Conservation (phyloP, 345 rosid species). For the Noccaea bulbosa region DNA sequence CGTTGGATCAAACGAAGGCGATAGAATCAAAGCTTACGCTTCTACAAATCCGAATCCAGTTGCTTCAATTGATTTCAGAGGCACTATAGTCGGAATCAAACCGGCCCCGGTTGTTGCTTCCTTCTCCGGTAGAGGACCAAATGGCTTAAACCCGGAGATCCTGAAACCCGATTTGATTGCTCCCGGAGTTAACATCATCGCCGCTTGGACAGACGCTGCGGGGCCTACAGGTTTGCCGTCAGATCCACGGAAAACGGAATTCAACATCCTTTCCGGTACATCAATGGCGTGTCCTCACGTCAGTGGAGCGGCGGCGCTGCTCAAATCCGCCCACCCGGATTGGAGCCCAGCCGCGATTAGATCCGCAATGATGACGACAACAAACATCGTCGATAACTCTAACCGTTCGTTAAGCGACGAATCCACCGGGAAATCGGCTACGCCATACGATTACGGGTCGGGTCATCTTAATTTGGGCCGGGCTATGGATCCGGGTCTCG, state of each 20-base stretch:
- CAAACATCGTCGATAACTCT: slow-evolving; percentile 56
- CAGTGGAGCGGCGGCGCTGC: slow-evolving; percentile 82
- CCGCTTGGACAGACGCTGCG: slow-evolving; percentile 78
- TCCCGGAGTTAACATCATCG: slow-evolving; percentile 61
- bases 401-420: slow-evolving; percentile 51
- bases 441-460: slow-evolving; percentile 69
- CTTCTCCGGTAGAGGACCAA: slow-evolving; percentile 77
- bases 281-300: slow-evolving; percentile 91
- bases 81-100: slow-evolving; percentile 72
- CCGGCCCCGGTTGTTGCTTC: slow-evolving; percentile 89
- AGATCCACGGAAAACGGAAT: slow-evolving; percentile 66
- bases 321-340: slow-evolving; percentile 76
- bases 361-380: slow-evolving; percentile 89
- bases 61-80: slow-evolving; percentile 71
- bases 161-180: slow-evolving; percentile 87
- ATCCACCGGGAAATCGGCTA: slow-evolving; percentile 64
- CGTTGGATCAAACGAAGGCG: slow-evolving; percentile 70
- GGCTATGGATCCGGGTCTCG: slow-evolving; percentile 82
- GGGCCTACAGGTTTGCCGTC: slow-evolving; percentile 77
- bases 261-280: slow-evolving; percentile 81
- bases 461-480: slow-evolving; percentile 70
- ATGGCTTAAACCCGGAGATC: slow-evolving; percentile 72
- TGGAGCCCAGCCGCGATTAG: slow-evolving; percentile 81
- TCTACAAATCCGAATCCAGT: slow-evolving; percentile 45
- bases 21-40: slow-evolving; percentile 61